phyloP scores from a whole-genome alignment of 306 rosid species.

The Fagus crenata region DNA sequence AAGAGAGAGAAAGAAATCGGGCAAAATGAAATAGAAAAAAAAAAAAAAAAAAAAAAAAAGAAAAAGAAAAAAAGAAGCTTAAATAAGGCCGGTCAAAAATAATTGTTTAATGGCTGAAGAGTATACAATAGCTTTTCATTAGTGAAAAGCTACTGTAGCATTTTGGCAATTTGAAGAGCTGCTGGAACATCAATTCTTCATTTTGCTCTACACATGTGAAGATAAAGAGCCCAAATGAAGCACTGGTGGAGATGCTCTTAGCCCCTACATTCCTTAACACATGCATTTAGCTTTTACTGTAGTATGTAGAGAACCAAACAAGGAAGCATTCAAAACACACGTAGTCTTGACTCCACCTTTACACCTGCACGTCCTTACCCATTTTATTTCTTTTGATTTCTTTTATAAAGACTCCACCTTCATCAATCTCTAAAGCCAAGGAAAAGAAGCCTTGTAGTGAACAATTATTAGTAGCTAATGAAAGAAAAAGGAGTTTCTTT shows the following conservation, averaged over 20 bases:
- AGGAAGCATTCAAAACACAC: constrained; percentile 25
- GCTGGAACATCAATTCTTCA: no score
- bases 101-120: no score
- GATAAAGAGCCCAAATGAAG: no score
- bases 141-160: no score
- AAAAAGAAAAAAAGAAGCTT: no score
- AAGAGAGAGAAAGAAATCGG: no score
- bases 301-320: constrained; percentile 6
- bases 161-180: no score
- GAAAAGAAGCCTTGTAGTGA: constrained; percentile 23
- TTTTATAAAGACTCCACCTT: constrained; percentile 41
- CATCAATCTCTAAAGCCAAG: constrained; percentile 43
- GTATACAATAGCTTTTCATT: no score
- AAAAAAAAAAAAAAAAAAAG: no score
- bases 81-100: no score
- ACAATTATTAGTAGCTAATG: constrained; percentile 42
- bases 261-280: neutral
- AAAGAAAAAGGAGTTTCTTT: constrained; percentile 33
- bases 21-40: no score
- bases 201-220: no score
- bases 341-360: constrained; percentile 29
- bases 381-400: constrained; percentile 13
- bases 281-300: neutral
- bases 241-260: neutral
- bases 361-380: constrained; percentile 39